Evolutionary conservation across 169 alveolate genomes (phyloP).

Genomic region (Cyclospora cayetanensis): DNA sequence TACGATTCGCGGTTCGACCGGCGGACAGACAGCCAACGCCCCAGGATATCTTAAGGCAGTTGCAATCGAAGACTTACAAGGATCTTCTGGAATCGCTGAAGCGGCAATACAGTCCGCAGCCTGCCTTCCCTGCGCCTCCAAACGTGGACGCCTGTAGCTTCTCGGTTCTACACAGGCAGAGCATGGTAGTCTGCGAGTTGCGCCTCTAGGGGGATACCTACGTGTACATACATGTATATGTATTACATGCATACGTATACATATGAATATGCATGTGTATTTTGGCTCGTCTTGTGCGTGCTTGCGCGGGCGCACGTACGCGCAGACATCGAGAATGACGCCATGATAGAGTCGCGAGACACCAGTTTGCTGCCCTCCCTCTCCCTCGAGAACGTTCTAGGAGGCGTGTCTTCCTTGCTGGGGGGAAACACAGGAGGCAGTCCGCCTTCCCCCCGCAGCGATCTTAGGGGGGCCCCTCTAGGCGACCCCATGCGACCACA

Average conservation of each 20-base stretch:
- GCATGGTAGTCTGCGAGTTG: no score
- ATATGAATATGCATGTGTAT: no score
- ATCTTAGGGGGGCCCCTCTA: not conserved
- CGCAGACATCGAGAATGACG: not conserved
- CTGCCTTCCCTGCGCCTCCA: no score
- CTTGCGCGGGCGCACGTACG: no score
- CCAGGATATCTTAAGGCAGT: not conserved
- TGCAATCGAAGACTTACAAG: slow-evolving; percentile 2
- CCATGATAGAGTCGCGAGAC: not conserved
- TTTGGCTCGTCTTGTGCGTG: no score
- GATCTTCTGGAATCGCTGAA: not conserved
- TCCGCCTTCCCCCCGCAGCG: not conserved
- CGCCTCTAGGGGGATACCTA: no score
- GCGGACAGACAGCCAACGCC: slow-evolving; percentile 57
- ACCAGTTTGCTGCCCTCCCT: not conserved
- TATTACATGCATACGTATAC: no score
- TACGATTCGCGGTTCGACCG: slow-evolving; percentile 33
- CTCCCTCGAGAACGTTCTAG: not conserved
- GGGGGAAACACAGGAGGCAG: not conserved
- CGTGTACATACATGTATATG: no score
- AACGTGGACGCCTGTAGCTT: no score
- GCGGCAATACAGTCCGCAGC: slow-evolving; percentile 33
- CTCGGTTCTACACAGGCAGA: no score
- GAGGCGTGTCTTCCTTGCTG: slow-evolving; percentile 19
- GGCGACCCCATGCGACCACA: not conserved